Evolutionary conservation across 345 rosid species (phyloP), one percentile per base, ranked within the genome.

Genomic region (Ceriops tagal): DNA sequence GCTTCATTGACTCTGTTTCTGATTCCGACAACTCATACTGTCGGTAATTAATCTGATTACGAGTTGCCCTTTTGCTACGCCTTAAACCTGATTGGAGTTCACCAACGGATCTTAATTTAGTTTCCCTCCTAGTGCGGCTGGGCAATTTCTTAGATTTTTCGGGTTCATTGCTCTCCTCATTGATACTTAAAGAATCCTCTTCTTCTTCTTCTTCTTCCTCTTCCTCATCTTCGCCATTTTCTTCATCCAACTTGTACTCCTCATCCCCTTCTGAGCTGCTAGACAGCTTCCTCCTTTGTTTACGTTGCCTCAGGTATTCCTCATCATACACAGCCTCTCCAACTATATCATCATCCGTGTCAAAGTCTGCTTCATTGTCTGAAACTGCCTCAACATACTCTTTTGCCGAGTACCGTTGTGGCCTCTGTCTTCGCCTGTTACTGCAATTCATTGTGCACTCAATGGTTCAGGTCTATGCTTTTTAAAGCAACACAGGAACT

Each of bases 251-350:
- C 63, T 53, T 64, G 75, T 93, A 93, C 81, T 93, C 98, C 71
- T 93, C 98, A 71, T 93, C 97, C 71, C 96, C 99, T 80, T 93
- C 99, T 11, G 97, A 95, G 78, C 93, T 90, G 82, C 99, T 95
- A 52, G 93, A 90, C 58, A 76, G 65, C 76, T 78, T 85, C 78
- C 80, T 84, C 75, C 78, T 89, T 72, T 81, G 88, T 73, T 92
- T 90, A 53, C 97, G 92, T 80, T 92, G 92, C 82, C 62, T 88
- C 77, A 92, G 76, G 84, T 96, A 96, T 78, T 92, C 99, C 58
- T 96, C 99, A 72, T 96, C 98, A 76, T 96, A 96, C 22, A 96
- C 83, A 43, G 96, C 99, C 85, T 96, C 99, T 62, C 99, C 99
- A 77, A 88, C 97, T 74, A 96, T 96, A 73, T 96, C 99, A 83